Conservation (phyloP, 768 basidiomycete species). For the Pseudohyphozyma bogoriensis region DNA sequence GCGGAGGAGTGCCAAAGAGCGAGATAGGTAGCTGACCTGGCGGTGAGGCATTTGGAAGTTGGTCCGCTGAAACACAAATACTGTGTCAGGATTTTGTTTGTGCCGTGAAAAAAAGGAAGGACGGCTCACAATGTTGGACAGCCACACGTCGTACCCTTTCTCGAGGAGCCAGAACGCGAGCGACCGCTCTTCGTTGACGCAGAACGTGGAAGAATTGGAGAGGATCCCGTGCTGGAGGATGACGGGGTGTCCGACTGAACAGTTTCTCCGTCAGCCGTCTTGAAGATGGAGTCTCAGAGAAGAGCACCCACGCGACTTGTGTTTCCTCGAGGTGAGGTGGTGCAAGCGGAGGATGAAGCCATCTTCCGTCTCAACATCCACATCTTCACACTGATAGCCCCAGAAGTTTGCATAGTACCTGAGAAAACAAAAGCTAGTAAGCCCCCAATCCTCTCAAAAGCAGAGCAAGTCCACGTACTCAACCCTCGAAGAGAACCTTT, state of each 20-base stretch:
- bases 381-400: slow-evolving; percentile 42
- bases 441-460: neutral
- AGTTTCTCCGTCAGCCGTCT: too few relatives aligned
- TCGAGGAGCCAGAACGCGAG: slow-evolving; percentile 45
- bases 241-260: slow-evolving; percentile 37
- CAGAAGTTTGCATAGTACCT: slow-evolving; percentile 21
- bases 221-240: slow-evolving; percentile 42
- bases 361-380: slow-evolving; percentile 44
- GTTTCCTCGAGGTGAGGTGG: slow-evolving; percentile 18
- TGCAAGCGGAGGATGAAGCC: slow-evolving; percentile 38
- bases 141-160: slow-evolving; percentile 34
- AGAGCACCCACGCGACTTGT: slow-evolving; percentile 11
- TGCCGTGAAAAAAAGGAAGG: slow-evolving; percentile 38
- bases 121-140: slow-evolving; percentile 4
- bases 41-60: slow-evolving; percentile 42
- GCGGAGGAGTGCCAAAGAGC: neutral
- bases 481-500: slow-evolving; percentile 40
- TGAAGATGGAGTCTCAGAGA: neutral
- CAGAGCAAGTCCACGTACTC: slow-evolving; percentile 8
- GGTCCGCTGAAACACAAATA: slow-evolving; percentile 37
- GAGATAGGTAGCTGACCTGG: neutral
- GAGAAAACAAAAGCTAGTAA: neutral
- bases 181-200: slow-evolving; percentile 45
- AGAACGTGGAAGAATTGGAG: slow-evolving; percentile 20
- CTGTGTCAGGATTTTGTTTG: slow-evolving; percentile 42